phyloP scores from a whole-genome alignment of 1,139 yeast genomes.

The Yamadazyma taylorii region DNA sequence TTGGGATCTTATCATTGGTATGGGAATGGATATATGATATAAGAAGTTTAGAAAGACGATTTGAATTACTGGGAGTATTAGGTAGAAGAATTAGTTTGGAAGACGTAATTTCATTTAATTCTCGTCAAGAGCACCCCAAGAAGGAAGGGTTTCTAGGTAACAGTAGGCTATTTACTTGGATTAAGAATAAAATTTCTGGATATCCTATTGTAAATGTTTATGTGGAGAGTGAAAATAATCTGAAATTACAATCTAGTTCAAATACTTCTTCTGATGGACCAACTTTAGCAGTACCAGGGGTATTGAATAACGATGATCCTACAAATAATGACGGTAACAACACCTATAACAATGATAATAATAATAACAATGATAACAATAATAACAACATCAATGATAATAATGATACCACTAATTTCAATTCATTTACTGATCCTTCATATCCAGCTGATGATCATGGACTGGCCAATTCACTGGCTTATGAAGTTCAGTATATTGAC shows the following conservation, averaged over 20 bases:
- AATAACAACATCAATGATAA: no score
- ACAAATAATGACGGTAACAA: neutral
- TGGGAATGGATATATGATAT: slow-evolving; percentile 58
- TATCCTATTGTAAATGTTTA: slow-evolving; percentile 8
- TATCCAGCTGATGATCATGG: neutral
- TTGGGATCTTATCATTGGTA: slow-evolving; percentile 39
- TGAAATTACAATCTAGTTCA: slow-evolving; percentile 9
- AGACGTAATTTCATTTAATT: slow-evolving; percentile 28
- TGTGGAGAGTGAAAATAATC: slow-evolving; percentile 13
- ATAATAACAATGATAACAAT: neutral
- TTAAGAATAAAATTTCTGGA: slow-evolving; percentile 4
- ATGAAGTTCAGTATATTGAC: slow-evolving; percentile 22
- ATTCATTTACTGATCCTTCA: no score
- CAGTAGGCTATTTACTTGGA: slow-evolving; percentile 7
- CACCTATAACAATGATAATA: neutral
- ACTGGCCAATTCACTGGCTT: neutral
- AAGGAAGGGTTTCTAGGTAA: neutral
- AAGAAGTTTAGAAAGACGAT: slow-evolving; percentile 38
- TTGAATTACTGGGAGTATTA: slow-evolving; percentile 47
- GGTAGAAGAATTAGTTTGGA: slow-evolving; percentile 48
- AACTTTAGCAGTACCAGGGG: neutral
- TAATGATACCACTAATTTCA: no score
- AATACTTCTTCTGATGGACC: slow-evolving; percentile 1
- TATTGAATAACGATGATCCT: neutral
- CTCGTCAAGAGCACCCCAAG: slow-evolving; percentile 13